Conservation (phyloP, 805 yeast genomes). For the Hanseniaspora pseudoguilliermondii region DNA sequence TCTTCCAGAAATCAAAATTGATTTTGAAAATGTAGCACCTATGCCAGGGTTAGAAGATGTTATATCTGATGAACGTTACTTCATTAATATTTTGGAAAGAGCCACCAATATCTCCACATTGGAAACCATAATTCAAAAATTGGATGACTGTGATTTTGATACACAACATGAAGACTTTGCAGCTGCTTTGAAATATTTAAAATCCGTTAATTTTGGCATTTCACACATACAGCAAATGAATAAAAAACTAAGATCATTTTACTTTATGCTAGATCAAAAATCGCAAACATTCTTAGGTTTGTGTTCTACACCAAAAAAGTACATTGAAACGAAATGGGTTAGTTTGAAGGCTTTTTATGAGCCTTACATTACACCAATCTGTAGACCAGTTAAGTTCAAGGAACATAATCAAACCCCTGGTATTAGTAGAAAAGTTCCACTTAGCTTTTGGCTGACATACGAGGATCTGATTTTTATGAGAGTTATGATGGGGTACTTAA, state of each 20-base stretch:
- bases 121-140: not conserved
- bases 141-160: not conserved
- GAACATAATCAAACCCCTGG: too few species aligned
- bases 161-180: not conserved
- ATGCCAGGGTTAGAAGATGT: too few species aligned
- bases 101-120: too few species aligned
- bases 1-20: too few species aligned
- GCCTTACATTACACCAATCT: not conserved
- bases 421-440: not conserved
- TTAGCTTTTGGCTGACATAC: not conserved
- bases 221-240: not conserved
- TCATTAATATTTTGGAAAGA: too few species aligned
- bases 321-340: not conserved
- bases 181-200: not conserved
- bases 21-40: too few species aligned
- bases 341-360: not conserved
- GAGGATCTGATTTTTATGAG: not conserved
- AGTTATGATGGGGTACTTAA: not conserved
- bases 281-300: too few species aligned
- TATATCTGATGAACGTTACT: too few species aligned
- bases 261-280: too few species aligned
- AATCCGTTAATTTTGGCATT: not conserved
- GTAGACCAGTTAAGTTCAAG: not conserved
- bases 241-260: not conserved
- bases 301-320: not conserved